Base-by-base conservation (phyloP, 2,329 filamentous ascomycete genomes). In the Aspergillus ustus region DNA sequence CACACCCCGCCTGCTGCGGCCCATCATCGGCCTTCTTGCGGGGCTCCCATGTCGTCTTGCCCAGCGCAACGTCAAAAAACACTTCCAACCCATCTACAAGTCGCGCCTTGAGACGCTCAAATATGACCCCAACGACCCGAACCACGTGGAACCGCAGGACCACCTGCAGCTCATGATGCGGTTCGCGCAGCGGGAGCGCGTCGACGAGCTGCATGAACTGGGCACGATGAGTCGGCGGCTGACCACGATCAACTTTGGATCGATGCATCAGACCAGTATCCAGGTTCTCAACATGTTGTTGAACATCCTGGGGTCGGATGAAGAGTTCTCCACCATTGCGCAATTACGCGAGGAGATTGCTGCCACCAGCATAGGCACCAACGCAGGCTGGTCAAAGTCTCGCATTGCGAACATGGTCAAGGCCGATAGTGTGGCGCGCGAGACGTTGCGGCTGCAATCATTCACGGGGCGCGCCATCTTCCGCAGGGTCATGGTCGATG, bases 111-210 rank as follows among this genome's bases (percentile, higher is more conserved):
- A 71, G 20, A 63, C 73, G 48, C 55, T 61, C 8, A 22, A 53
- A 9, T 6, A 45, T 19, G 7, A n/a, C 2, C 15, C n/a, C 13
- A 49, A 57, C 11, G 49, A 58, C 13, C 40, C 52, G 25, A 25
- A 25, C 25, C 25, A 25, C 1, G 1, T 13, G 4, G 50, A 62
- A 29, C 77, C 78, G 0, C 69, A 74, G 13, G 80, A 82, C 44
- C 73, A 75, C 20, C 51, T 82, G 2, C 80, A 81, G 63, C 75
- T 78, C 68, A 80, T 82, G 75, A 62, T 81, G 3, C 70, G 72
- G 4, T 80, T 71, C 52, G 81, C 75, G 1, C 59, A 73, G 20
- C 72, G 72, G 20, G 70, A 81, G 49, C 73, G 79, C 1, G 76
- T 72, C 0, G 54, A 77, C 0, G 79, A 82, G 63, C 69, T 77